These are phyloP conservation scores for Clavispora asparagi DNA, from an alignment of 805 yeast species.

Conservation along the genomic window DNA sequence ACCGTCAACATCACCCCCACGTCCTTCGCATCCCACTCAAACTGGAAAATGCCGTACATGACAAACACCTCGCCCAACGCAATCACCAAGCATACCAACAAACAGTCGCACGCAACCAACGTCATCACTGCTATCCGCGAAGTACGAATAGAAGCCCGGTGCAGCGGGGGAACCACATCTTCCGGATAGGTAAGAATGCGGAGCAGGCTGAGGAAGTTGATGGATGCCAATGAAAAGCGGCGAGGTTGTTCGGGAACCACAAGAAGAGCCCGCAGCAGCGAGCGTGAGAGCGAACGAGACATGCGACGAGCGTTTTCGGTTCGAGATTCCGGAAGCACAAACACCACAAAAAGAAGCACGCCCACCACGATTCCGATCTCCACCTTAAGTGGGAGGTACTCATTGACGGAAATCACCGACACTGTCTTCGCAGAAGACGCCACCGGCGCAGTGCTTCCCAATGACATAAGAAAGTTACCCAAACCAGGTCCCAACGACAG, in stretches of 20 bases:
- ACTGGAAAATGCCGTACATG: slow-evolving; percentile 49
- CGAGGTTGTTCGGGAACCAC: neutral
- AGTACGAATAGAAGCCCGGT: slow-evolving; percentile 12
- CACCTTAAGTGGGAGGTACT: slow-evolving; percentile 28
- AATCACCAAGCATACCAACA: slow-evolving; percentile 29
- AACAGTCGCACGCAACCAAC: slow-evolving; percentile 44
- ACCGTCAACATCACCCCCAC: slow-evolving; percentile 54
- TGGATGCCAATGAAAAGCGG: neutral
- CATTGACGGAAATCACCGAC: slow-evolving; percentile 16
- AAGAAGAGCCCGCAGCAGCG: slow-evolving; percentile 11
- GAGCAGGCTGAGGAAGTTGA: slow-evolving; percentile 42
- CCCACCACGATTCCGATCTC: slow-evolving; percentile 30
- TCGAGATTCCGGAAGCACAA: slow-evolving; percentile 60
- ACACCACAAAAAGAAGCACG: slow-evolving; percentile 20
- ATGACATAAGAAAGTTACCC: slow-evolving; percentile 25
- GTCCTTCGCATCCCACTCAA: slow-evolving; percentile 49
- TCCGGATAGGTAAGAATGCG: slow-evolving; percentile 50
- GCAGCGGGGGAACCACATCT: slow-evolving; percentile 20
- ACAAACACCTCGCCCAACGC: slow-evolving; percentile 40
- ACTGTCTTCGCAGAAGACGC: neutral
- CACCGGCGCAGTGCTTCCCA: neutral
- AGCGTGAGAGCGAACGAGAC: slow-evolving; percentile 39
- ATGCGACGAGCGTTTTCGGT: slow-evolving; percentile 47
- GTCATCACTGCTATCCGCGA: slow-evolving; percentile 39
- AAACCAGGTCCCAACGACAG: slow-evolving; percentile 60